Base-by-base conservation (phyloP, 208 protist genomes). In the Herpetomonas tarakana region DNA sequence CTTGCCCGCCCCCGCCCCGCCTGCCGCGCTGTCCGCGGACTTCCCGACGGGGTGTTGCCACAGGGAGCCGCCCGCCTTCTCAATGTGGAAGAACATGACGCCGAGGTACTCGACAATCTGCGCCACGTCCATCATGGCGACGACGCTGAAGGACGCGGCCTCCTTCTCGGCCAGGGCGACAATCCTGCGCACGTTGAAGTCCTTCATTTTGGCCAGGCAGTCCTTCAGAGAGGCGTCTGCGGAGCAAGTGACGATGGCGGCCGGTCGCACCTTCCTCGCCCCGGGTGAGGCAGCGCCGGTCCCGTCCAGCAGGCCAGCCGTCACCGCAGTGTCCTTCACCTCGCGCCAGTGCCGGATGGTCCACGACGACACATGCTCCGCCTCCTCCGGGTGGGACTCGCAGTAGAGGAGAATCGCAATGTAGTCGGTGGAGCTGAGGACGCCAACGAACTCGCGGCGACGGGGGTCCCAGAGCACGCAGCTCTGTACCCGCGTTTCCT, bases 401-500 rank as follows among this genome's bases (percentile, higher is more conserved):
- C 82, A 93, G 78, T 91, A 88, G 7, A 96, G 65, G 26, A 96
- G 71, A 52, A 94, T 88, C 51, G 81, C 78, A 51, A 96, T 89
- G 60, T 96, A 92, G 60, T 96, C 90, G 3, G 86, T 91, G 1
- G 83, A 84, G 62, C 67, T 91, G 49, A 96, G 59, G 29, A 89
- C 73, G 1, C 90, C 90, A 60, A 86, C 80, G 69, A 84, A 91
- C 55, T 58, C 50, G 12, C 74, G 68, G 39, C 58, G 50, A 26
- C 45, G 58, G 1, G 78, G 52, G 59, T 94, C 83, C 87, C 90
- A 96, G 25, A 96, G 52, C 3, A 96, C 83, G 56, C 86, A 88
- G 65, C 68, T 87, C 39, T 80, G 67, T 11, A 96, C 72, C 21
- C 86, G 76, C 44, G 83, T 92, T 61, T 96, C 90, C 57, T 93